phyloP scores from a whole-genome alignment of 441 rosid species.

The Pelargonium myrrhifolium region DNA sequence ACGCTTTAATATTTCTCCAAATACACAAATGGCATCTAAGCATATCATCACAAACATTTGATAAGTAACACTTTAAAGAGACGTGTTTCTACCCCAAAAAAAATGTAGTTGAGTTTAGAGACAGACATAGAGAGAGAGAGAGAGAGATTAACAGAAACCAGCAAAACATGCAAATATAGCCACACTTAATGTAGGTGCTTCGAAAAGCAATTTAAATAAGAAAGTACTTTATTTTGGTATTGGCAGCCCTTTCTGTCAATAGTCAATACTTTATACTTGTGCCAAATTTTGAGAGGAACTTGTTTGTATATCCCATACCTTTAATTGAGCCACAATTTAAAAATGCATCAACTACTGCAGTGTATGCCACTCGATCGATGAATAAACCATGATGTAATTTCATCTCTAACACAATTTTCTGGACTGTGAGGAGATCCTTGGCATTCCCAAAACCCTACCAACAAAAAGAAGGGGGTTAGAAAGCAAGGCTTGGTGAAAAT shows the following conservation, averaged over 20 bases:
- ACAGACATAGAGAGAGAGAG: too few species aligned
- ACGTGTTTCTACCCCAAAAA: neutral
- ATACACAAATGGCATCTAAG: slow-evolving; percentile 60
- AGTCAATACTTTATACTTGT: neutral
- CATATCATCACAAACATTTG: slow-evolving; percentile 18
- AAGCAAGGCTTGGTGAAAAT: neutral
- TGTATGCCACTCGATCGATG: slow-evolving; percentile 59
- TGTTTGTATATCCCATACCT: slow-evolving; percentile 31
- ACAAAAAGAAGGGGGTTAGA: neutral
- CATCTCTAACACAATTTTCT: slow-evolving; percentile 44
- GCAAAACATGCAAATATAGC: neutral
- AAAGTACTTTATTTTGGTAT: neutral
- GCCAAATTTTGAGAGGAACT: neutral
- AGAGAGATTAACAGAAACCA: neutral
- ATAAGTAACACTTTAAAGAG: slow-evolving; percentile 3
- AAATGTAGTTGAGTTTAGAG: too few species aligned
- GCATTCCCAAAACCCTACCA: slow-evolving; percentile 52
- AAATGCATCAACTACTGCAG: slow-evolving; percentile 57
- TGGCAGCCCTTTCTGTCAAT: neutral
- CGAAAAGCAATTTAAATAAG: neutral
- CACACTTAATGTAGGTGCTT: neutral
- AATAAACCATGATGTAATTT: slow-evolving; percentile 35
- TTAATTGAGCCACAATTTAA: slow-evolving; percentile 49
- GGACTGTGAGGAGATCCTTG: slow-evolving; percentile 42
- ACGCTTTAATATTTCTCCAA: slow-evolving; percentile 64